These are phyloP conservation scores for Gelatoporia subvermispora DNA, from an alignment of 768 basidiomycete genomes.

Conservation along the genomic window DNA sequence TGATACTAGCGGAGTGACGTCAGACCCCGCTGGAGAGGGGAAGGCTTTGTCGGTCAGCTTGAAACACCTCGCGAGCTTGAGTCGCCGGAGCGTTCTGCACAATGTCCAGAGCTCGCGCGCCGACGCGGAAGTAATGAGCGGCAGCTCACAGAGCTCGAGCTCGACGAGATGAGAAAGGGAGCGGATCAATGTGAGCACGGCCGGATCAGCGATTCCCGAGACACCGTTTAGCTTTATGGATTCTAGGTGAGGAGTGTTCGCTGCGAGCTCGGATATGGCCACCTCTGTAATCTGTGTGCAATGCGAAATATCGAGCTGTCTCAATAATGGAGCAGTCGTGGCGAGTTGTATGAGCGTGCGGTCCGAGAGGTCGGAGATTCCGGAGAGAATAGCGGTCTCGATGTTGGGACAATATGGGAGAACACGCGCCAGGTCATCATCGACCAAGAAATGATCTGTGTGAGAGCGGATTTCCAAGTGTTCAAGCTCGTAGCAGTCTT, in stretches of 20 bases:
- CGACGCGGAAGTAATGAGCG: constrained; percentile 60
- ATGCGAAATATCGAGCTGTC: constrained; percentile 70
- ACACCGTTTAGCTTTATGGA: constrained; percentile 73
- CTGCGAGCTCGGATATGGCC: constrained; percentile 69
- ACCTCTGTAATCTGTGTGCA: constrained; percentile 75
- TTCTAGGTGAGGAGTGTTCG: constrained; percentile 61
- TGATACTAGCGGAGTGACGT: background rate
- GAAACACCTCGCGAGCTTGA: constrained; percentile 76
- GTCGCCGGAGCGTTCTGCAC: constrained; percentile 67
- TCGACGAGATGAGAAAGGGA: constrained; percentile 76
- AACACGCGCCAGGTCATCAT: constrained; percentile 55
- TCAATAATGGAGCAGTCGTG: constrained; percentile 55
- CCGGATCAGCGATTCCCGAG: constrained; percentile 53
- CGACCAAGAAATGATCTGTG: constrained; percentile 38
- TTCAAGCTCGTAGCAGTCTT: constrained; percentile 55
- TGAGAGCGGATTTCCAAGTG: constrained; percentile 50
- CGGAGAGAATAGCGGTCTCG: constrained; percentile 63
- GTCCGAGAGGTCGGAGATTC: constrained; percentile 65
- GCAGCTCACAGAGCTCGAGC: constrained; percentile 71
- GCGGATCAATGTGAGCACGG: constrained; percentile 67
- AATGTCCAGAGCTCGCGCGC: constrained; percentile 80
- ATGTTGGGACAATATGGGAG: constrained; percentile 60
- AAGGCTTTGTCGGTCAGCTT: constrained; percentile 77
- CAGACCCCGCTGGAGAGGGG: constrained; percentile 24
- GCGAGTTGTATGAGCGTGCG: constrained; percentile 62